phyloP scores from a whole-genome alignment of 306 rosid species.

The Rubus parviflorus region DNA sequence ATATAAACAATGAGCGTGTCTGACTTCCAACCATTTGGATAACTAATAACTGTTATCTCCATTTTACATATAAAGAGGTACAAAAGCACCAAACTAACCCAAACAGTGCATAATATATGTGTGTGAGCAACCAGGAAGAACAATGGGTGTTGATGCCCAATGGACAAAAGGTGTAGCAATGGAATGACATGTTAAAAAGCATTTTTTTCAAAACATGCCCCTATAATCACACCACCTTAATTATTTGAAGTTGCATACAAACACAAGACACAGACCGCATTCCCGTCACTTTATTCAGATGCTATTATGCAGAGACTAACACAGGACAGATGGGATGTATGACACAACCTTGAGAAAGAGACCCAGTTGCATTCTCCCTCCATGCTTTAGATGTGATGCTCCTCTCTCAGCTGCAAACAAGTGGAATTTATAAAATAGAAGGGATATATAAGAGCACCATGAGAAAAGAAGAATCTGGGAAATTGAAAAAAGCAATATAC shows the following conservation, averaged over 20 bases:
- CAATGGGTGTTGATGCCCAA: background rate
- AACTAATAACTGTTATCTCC: background rate
- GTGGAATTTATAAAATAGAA: slow-evolving; percentile 23
- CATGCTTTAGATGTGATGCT: slow-evolving; percentile 98
- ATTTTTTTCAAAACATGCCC: too few relatives aligned
- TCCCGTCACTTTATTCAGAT: too few relatives aligned
- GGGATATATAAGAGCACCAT: background rate
- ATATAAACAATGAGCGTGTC: background rate
- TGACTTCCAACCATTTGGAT: background rate
- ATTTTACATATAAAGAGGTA: background rate
- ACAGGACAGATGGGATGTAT: background rate
- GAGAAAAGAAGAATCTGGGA: background rate
- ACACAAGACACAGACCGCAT: too few relatives aligned
- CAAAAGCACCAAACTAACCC: background rate
- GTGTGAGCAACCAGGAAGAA: background rate
- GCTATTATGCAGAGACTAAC: too few relatives aligned
- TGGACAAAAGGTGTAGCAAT: background rate
- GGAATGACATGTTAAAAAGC: background rate
- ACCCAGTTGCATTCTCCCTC: slow-evolving; percentile 97
- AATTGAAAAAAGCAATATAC: too few relatives aligned
- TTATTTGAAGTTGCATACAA: too few relatives aligned
- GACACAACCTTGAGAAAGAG: slow-evolving; percentile 86
- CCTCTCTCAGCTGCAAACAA: slow-evolving; percentile 77
- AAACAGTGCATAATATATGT: background rate
- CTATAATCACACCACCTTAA: too few relatives aligned